Base-by-base conservation (phyloP, 306 rosid species). In the Trifolium pratense region DNA sequence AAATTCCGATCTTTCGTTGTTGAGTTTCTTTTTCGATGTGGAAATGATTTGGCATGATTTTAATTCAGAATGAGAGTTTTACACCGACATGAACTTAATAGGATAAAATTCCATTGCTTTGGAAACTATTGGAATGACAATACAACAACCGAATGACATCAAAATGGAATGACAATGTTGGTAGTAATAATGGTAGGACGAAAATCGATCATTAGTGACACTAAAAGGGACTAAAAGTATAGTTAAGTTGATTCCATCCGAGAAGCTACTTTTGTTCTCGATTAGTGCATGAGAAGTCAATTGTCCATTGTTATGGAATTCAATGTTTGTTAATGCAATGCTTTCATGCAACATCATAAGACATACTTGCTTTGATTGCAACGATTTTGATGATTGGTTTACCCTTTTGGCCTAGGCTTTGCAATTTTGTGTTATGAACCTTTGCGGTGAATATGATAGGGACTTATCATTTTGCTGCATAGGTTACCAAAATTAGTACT, bases 371-470 rank as follows among this genome's bases (percentile, higher is more conserved):
- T 59, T 77, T 43, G 66, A 12, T 73, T 56, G 16, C 10, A 14
- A 34, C 31, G 55, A 18, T 45, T 58, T 60, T 59, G 45, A n/a
- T 76, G 29, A n/a, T 68, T 68, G 15, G 34, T 68, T 58, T 68
- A 5, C 14, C 49, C 40, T 16, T 32, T 45, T 29, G n/a, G 49
- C 11, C 31, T 21, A 52, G 4, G 39, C 65, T 14, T 61, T 62
- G 46, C 9, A 36, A 9, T 62, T 63, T 39, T 63, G 36, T 56
- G 16, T 56, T 56, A 11, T 23, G 36, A 56, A 25, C 17, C 36
- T 56, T 56, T 32, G 13, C 13, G 29, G 21, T 11, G 13, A 5
- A 53, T 53, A 57, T 17, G 58, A 52, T 52, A 52, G 26, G 0
- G 23, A 51, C 57, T 16, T 23, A 23, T 23, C 62, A 56, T 56